phyloP scores from a whole-genome alignment of 352 stramenopile genomes.

The Phytophthora multivora region DNA sequence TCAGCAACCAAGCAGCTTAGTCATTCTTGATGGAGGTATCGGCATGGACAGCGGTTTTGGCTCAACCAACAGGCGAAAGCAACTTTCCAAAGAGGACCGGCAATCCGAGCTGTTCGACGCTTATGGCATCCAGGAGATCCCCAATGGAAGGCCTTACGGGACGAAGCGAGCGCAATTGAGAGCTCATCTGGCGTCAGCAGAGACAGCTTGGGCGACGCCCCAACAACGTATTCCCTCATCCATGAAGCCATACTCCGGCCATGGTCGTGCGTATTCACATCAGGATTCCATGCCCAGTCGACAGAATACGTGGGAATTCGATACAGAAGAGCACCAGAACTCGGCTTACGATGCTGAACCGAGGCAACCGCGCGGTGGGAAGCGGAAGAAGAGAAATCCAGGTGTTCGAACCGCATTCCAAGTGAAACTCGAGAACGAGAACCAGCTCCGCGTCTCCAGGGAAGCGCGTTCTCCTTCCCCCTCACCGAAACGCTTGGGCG shows the following conservation, averaged over 20 bases:
- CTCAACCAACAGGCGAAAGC: slow-evolving; percentile 30
- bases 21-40: slow-evolving; percentile 47
- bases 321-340: slow-evolving; percentile 17
- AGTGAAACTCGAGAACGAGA: slow-evolving; percentile 48
- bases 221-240: slow-evolving; percentile 25
- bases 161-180: slow-evolving; percentile 67
- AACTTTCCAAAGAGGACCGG: slow-evolving; percentile 52
- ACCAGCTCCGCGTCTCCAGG: slow-evolving; percentile 44
- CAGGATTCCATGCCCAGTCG: slow-evolving; percentile 5
- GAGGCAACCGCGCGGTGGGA: slow-evolving; percentile 15
- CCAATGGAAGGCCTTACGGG: slow-evolving; percentile 26
- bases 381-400: slow-evolving; percentile 43
- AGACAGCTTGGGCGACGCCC: slow-evolving; percentile 42
- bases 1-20: slow-evolving; percentile 42
- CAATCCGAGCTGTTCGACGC: slow-evolving; percentile 69
- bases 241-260: slow-evolving; percentile 36
- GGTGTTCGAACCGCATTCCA: slow-evolving; percentile 34
- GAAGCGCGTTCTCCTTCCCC: slow-evolving; percentile 33
- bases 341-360: slow-evolving; percentile 7
- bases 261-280: slow-evolving; percentile 14
- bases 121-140: slow-evolving; percentile 48
- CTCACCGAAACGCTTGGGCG: slow-evolving; percentile 34
- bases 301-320: slow-evolving; percentile 17
- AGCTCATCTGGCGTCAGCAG: slow-evolving; percentile 51
- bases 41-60: slow-evolving; percentile 14